These are phyloP conservation scores for Amanita thiersii DNA, from an alignment of 768 basidiomycete species.

Conservation along the genomic window DNA sequence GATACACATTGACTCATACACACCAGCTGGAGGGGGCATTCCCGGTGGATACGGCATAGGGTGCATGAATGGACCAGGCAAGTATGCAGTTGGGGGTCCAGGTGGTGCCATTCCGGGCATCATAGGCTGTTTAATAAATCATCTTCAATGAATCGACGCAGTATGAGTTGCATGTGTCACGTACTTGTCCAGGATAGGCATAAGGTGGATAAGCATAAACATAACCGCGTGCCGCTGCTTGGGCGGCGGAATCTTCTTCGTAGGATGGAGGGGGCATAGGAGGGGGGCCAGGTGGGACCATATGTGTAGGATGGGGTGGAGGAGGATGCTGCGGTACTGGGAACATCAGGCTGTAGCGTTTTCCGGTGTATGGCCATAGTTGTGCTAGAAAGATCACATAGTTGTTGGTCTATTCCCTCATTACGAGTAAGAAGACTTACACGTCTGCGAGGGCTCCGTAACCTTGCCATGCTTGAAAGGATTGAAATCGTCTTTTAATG, in stretches of 20 bases:
- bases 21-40: slow-evolving; percentile 76
- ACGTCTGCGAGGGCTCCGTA: slow-evolving; percentile 59
- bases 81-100: slow-evolving; percentile 69
- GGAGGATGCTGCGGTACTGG: slow-evolving; percentile 53
- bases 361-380: slow-evolving; percentile 85
- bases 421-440: slow-evolving; percentile 38
- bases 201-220: slow-evolving; percentile 75
- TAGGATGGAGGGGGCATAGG: slow-evolving; percentile 69
- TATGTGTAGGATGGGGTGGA: slow-evolving; percentile 58
- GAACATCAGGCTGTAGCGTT: slow-evolving; percentile 76
- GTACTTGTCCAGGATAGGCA: slow-evolving; percentile 67
- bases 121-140: slow-evolving; percentile 46
- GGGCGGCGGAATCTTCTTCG: slow-evolving; percentile 67
- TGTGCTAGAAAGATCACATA: slow-evolving; percentile 35
- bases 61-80: slow-evolving; percentile 77
- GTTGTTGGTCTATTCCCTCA: slow-evolving; percentile 4
- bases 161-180: slow-evolving; percentile 17
- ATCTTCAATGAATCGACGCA: slow-evolving; percentile 3
- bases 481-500: slow-evolving; percentile 95
- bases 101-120: slow-evolving; percentile 82
- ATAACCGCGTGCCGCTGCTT: slow-evolving; percentile 51
- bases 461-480: slow-evolving; percentile 89
- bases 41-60: slow-evolving; percentile 76
- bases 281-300: slow-evolving; percentile 58
- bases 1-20: slow-evolving; percentile 14